phyloP scores from a whole-genome alignment of 768 basidiomycete genomes.

The Floccularia luteovirens region DNA sequence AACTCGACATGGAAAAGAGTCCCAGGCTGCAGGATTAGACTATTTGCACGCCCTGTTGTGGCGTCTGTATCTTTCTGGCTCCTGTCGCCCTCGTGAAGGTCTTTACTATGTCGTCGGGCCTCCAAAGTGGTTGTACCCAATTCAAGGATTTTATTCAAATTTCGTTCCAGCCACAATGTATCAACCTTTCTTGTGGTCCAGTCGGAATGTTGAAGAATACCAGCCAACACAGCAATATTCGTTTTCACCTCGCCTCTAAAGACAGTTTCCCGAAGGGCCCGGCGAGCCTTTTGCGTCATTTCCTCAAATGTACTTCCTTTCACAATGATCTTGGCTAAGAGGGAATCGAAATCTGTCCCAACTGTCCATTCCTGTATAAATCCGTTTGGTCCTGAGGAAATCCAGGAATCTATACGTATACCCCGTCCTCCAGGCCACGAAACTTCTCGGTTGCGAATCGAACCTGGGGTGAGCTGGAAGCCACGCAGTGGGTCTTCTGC shows the following conservation, averaged over 20 bases:
- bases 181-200: conserved; percentile 23
- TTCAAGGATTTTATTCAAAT: conserved; percentile 12
- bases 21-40: conserved; percentile 24
- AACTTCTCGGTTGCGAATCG: conserved; percentile 68
- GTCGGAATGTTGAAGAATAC: conserved; percentile 20
- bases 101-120: no score
- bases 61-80: neutral
- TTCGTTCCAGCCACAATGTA: conserved; percentile 29
- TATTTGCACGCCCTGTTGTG: neutral
- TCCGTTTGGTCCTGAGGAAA: conserved; percentile 68
- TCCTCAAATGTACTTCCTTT: conserved; percentile 79
- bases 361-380: conserved; percentile 13
- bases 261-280: conserved; percentile 76
- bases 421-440: conserved; percentile 76
- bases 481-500: conserved; percentile 74
- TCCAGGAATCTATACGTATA: conserved; percentile 80
- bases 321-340: conserved; percentile 81
- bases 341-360: conserved; percentile 80
- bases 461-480: conserved; percentile 84
- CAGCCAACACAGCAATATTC: conserved; percentile 22
- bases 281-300: conserved; percentile 73
- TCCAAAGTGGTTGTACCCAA: conserved; percentile 5
- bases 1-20: conserved; percentile 24
- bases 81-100: neutral
- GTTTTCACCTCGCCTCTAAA: conserved; percentile 47